A percentile compares a stretch with the other conserved stretches of the same genome.
Conservation (phyloP, 768 basidiomycete genomes). For the Lepiota venenata region DNA sequence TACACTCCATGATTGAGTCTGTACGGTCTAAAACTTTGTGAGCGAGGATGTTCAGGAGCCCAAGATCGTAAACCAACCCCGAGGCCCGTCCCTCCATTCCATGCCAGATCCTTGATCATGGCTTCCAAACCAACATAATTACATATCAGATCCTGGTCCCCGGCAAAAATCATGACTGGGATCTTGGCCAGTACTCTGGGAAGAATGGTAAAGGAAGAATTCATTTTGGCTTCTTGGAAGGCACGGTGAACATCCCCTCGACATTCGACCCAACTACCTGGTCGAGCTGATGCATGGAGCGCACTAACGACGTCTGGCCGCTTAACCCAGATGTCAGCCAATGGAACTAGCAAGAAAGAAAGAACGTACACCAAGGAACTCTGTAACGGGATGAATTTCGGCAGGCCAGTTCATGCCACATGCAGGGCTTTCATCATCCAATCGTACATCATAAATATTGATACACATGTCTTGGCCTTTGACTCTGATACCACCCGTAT, state of each 20-base stretch:
- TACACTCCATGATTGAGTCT: conserved; percentile 74
- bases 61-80: conserved; percentile 52
- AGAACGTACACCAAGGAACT: conserved; percentile 75
- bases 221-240: conserved; percentile 51
- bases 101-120: conserved; percentile 78
- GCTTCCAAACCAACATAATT: conserved; percentile 91
- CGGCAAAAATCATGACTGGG: conserved; percentile 87
- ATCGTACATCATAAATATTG: conserved; percentile 93
- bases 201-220: conserved; percentile 72
- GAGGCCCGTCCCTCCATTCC: conserved; percentile 84
- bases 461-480: conserved; percentile 75
- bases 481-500: conserved; percentile 38
- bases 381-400: conserved; percentile 70
- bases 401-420: conserved; percentile 99
- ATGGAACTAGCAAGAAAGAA: not conserved
- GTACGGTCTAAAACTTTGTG: conserved; percentile 44
- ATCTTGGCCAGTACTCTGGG: conserved; percentile 78
- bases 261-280: conserved; percentile 90
- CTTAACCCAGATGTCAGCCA: conserved; percentile 24
- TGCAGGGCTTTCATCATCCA: conserved; percentile 79
- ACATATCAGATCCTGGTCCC: conserved; percentile 96
- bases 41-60: not conserved
- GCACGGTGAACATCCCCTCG: conserved; percentile 58
- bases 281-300: conserved; percentile 75
- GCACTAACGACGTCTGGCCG: conserved; percentile 77